A percentile compares a stretch with the other conserved stretches of the same genome.
Evolutionary conservation across 1,139 yeast species (phyloP).

Genomic region (Hemisphaericaspora subhashii): DNA sequence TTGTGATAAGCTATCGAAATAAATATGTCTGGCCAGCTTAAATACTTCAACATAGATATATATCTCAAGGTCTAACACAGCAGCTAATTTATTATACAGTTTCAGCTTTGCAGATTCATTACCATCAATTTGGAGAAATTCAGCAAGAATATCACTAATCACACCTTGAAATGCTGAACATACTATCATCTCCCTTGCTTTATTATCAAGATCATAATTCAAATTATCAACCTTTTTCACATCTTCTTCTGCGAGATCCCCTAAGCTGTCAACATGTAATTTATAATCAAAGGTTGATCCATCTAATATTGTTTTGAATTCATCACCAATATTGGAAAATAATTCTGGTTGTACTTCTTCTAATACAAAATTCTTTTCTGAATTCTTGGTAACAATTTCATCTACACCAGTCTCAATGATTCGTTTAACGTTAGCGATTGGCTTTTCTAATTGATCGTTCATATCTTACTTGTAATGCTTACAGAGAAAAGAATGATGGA

Average conservation of each 20-base stretch:
- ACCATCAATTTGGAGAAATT: conserved; percentile 6
- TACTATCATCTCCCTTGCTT: conserved; percentile 19
- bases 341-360: conserved; percentile 6
- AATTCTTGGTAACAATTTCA: conserved; percentile 1
- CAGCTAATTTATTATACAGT: conserved; percentile 19
- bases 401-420: background rate
- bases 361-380: conserved; percentile 5
- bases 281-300: conserved; percentile 5
- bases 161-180: conserved; percentile 21
- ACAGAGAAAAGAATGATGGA: too few relatives aligned
- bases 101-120: conserved; percentile 1
- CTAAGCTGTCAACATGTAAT: background rate
- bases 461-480: too few relatives aligned
- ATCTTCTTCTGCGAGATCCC: conserved; percentile 46
- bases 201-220: conserved; percentile 20
- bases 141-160: conserved; percentile 11
- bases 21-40: conserved; percentile 21
- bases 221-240: conserved; percentile 19
- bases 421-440: background rate
- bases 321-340: conserved; percentile 1
- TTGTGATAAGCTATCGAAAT: conserved; percentile 24
- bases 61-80: conserved; percentile 27
- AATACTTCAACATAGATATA: conserved; percentile 15
- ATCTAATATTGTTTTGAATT: conserved; percentile 5
- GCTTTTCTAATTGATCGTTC: background rate